Conservation (phyloP, 192 early-diverging fungal species). For the Entrophospora sp. region DNA sequence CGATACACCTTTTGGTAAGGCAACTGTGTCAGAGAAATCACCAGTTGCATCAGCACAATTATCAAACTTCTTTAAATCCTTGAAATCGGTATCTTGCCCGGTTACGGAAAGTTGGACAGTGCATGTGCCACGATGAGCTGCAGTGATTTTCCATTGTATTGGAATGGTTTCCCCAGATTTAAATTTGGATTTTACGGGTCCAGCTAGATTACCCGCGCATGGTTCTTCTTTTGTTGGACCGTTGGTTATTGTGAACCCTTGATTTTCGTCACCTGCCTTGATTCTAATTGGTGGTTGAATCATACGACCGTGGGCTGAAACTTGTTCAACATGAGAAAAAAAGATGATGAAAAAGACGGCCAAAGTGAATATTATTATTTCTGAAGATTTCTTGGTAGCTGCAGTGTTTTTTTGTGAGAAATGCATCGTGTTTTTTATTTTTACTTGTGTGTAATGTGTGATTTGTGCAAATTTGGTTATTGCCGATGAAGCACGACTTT, state of each 20-base stretch:
- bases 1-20: neutral
- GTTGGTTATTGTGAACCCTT: neutral
- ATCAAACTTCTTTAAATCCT: neutral
- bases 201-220: neutral
- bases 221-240: slow-evolving; percentile 12
- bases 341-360: neutral
- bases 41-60: slow-evolving; percentile 6
- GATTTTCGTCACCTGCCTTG: neutral
- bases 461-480: too few species aligned
- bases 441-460: too few species aligned
- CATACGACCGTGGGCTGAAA: slow-evolving; percentile 7
- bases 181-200: neutral
- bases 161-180: neutral
- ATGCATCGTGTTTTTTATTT: too few species aligned
- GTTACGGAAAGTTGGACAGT: slow-evolving; percentile 5
- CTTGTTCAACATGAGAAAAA: neutral
- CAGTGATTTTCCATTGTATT: slow-evolving; percentile 14
- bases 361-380: neutral
- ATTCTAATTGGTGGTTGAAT: neutral
- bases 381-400: too few species aligned
- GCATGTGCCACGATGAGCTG: slow-evolving; percentile 9
- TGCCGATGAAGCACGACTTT: too few species aligned
- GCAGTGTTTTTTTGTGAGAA: too few species aligned
- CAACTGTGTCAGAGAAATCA: neutral
- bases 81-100: slow-evolving; percentile 1